Evolutionary conservation across 169 alveolate species (phyloP), one percentile per base, ranked within the genome.

Genomic region (Eimeria falciformis): DNA sequence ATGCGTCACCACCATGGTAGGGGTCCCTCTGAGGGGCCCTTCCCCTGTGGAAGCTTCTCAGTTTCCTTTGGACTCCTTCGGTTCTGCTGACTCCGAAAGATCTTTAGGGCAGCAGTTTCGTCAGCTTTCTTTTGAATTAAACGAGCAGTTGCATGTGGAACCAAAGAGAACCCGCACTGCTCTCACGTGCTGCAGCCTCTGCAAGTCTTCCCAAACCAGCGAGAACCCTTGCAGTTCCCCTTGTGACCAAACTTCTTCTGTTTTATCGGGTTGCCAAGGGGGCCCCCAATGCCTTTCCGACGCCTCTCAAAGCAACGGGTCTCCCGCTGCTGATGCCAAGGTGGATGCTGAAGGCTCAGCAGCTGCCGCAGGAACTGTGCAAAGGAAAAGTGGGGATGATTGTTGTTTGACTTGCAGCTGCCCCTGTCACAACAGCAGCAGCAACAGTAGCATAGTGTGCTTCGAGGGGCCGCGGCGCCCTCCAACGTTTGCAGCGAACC

Each of bases 391-490:
- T 5, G 85, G 65, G 21, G 85, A n/a, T 9, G 85, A 75, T 21
- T 75, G 85, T 40, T 75, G 85, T 40, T 43, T 75, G 65, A 46
- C 85, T 23, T 75, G 85, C 37, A 75, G 85, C 65, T 75, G 85
- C 56, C 85, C 85, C 40, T 75, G 85, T 21, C 85, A 75, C 85
- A 75, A 75, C 37, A 29, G 82, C 82, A 71, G 82, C 82, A 66
- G 46, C 78, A 37, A 56, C 21, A 62, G 92, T 37, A 78, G 77
- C 47, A 87, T 87, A 55, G 81, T 71, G 3, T 71, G 92, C 86
- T 46, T 87, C 62, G 92, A 87, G 17, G 92, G 92, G 33, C 92
- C 92, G 0, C 29, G 78, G 71, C 46, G 92, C 45, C 92, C 92
- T 5, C 86, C 79, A 40, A 87, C 92, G 23, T 87, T 87, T 33